These are phyloP conservation scores for Verticillium zaregamsianum DNA, from an alignment of 2,329 filamentous ascomycete genomes.

Conservation along the genomic window DNA sequence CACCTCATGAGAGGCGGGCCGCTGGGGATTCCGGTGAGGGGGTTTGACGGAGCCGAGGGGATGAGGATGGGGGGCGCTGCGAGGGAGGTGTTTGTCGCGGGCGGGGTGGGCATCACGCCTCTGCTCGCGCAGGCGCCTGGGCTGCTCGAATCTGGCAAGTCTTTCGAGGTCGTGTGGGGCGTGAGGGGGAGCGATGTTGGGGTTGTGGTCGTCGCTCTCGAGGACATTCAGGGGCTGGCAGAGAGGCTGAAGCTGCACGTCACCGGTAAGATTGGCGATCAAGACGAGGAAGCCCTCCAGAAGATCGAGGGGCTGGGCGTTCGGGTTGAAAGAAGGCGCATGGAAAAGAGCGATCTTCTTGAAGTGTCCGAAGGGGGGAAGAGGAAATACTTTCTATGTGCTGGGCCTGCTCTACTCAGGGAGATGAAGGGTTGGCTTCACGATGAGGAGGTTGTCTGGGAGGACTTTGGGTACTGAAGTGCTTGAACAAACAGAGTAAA, in stretches of 20 bases:
- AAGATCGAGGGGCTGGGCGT: conserved; percentile 29
- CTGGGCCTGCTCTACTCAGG: conserved; percentile 36
- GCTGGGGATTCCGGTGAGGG: conserved; percentile 64
- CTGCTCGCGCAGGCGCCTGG: conserved; percentile 62
- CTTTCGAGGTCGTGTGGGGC: conserved; percentile 64
- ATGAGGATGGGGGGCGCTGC: conserved; percentile 31
- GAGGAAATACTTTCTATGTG: conserved; percentile 50
- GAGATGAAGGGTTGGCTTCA: conserved; percentile 46
- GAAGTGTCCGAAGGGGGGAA: conserved; percentile 26
- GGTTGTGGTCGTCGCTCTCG: conserved; percentile 57
- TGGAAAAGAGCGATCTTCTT: conserved; percentile 37
- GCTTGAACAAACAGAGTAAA: neutral
- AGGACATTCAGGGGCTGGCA: conserved; percentile 46
- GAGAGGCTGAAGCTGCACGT: conserved; percentile 57
- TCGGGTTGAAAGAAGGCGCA: conserved; percentile 29
- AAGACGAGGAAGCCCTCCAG: conserved; percentile 27
- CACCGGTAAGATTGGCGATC: conserved; percentile 40
- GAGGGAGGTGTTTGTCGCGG: conserved; percentile 60
- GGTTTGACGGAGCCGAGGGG: conserved; percentile 62
- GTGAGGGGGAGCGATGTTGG: conserved; percentile 56
- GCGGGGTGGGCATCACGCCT: conserved; percentile 80
- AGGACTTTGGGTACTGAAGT: conserved; percentile 57
- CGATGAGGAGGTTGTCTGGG: conserved; percentile 50
- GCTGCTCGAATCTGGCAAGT: conserved; percentile 30
- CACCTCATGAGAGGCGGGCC: conserved; percentile 43